Evolutionary conservation across 1,284 basidiomycete genomes (phyloP).

Genomic region (Abortiporus biennis): DNA sequence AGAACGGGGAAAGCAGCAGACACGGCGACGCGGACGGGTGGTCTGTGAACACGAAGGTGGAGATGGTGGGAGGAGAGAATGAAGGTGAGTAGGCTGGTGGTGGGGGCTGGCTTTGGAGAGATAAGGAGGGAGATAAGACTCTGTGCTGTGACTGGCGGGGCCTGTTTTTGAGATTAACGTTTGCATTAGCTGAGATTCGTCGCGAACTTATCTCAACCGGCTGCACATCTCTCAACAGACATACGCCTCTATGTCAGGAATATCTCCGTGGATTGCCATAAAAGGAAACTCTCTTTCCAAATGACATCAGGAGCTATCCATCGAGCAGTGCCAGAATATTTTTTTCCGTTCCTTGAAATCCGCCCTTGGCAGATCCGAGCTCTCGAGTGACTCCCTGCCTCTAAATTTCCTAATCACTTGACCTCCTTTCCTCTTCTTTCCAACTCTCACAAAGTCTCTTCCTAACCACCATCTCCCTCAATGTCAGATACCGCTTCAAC

Average conservation of each 20-base stretch:
- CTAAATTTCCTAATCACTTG: background rate
- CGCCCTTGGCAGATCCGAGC: no score
- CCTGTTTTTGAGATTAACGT: no score
- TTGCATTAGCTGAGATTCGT: no score
- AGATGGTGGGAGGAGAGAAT: constrained; percentile 7
- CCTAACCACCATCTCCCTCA: background rate
- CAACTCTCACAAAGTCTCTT: background rate
- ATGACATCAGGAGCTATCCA: no score
- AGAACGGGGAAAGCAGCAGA: constrained; percentile 5
- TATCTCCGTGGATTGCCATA: no score
- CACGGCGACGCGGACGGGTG: constrained; percentile 7
- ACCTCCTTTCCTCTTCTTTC: background rate
- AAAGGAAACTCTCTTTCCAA: no score
- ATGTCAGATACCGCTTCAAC: background rate
- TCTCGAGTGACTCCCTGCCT: constrained; percentile 1
- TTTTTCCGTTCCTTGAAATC: no score
- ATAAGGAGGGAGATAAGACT: background rate
- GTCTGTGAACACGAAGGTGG: constrained; percentile 8
- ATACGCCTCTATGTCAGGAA: no score
- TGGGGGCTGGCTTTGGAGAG: background rate
- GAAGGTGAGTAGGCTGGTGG: constrained; percentile 7
- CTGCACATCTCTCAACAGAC: no score
- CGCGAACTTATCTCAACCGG: no score
- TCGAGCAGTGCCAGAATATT: no score
- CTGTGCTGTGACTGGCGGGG: no score